Evolutionary conservation across 2,329 filamentous ascomycete genomes (phyloP).

Genomic region (Rutstroemia sp.): DNA sequence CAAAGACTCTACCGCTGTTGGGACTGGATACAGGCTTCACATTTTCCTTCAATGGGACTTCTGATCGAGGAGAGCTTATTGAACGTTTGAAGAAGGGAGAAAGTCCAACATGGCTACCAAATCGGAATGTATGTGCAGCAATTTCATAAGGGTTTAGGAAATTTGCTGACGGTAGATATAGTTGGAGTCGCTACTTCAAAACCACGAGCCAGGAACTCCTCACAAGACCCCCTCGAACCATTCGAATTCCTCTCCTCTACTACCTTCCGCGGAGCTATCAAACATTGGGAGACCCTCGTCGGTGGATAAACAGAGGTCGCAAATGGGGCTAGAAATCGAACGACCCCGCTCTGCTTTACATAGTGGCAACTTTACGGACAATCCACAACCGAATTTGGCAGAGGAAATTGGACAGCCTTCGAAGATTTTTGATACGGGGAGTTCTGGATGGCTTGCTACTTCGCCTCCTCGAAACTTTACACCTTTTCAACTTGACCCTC

Average conservation of each 20-base stretch:
- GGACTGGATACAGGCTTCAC: conserved; percentile 14
- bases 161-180: conserved; percentile 11
- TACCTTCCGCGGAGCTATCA: conserved; percentile 31
- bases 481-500: conserved; percentile 38
- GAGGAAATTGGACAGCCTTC: conserved; percentile 6
- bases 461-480: conserved; percentile 48
- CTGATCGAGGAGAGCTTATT: conserved; percentile 72
- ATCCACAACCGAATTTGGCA: conserved; percentile 10
- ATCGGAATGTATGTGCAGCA: conserved; percentile 44
- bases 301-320: conserved; percentile 37
- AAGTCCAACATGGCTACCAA: conserved; percentile 66
- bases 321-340: conserved; percentile 60
- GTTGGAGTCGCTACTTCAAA: conserved; percentile 25
- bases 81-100: conserved; percentile 74
- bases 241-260: conserved; percentile 26
- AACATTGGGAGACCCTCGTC: conserved; percentile 27
- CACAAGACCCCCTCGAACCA: conserved; percentile 15
- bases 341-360: conserved; percentile 73
- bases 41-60: conserved; percentile 24
- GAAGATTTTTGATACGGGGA: conserved; percentile 14
- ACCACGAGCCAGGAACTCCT: conserved; percentile 20
- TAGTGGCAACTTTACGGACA: conserved; percentile 55
- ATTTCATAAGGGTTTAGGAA: not conserved
- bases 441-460: conserved; percentile 42
- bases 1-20: conserved; percentile 4